Conservation (phyloP, 805 yeast species). For the Metahyphopichia silvanorum region DNA sequence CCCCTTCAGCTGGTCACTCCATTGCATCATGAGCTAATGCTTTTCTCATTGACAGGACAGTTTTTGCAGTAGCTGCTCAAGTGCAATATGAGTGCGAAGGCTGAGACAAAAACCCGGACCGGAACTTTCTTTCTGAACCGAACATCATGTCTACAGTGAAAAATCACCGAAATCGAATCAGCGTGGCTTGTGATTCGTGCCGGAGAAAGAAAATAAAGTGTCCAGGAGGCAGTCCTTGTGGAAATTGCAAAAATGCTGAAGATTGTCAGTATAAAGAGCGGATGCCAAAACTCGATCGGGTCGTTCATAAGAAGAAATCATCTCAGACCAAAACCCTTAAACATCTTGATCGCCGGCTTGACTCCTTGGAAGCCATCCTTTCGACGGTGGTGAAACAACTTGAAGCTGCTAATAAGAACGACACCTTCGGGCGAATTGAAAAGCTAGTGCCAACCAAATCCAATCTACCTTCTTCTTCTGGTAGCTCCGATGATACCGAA, state of each 20-base stretch:
- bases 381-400: background rate
- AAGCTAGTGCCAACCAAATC: too few species aligned
- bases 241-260: conserved; percentile 20
- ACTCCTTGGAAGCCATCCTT: conserved; percentile 1
- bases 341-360: conserved; percentile 2
- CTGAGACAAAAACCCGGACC: too few species aligned
- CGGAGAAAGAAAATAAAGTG: conserved; percentile 32
- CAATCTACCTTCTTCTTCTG: background rate
- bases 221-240: conserved; percentile 27
- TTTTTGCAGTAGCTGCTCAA: too few species aligned
- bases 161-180: conserved; percentile 16
- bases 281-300: conserved; percentile 3
- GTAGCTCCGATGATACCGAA: conserved; percentile 2
- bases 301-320: background rate
- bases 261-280: conserved; percentile 23
- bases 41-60: too few species aligned
- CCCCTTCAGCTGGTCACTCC: too few species aligned
- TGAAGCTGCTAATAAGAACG: background rate
- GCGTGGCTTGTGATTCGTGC: conserved; percentile 31
- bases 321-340: conserved; percentile 1
- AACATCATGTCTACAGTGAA: too few species aligned
- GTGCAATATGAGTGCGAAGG: too few species aligned
- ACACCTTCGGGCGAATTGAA: too few species aligned
- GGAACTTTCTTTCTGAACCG: too few species aligned
- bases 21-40: too few species aligned